Evolutionary conservation across 306 rosid species (phyloP).

Genomic region (Cicer cuneatum): DNA sequence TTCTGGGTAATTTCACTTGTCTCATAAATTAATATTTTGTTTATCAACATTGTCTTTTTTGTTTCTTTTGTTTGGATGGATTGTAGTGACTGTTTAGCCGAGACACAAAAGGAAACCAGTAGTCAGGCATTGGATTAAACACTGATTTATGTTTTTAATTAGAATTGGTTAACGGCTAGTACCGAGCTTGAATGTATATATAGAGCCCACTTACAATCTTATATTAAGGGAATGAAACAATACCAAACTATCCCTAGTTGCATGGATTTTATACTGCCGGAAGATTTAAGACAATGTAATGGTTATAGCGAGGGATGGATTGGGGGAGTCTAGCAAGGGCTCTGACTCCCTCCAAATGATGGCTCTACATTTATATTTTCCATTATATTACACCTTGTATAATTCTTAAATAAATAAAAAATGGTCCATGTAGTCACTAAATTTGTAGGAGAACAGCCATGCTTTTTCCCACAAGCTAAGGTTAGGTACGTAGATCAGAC

Average conservation of each 20-base stretch:
- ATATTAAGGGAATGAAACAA: conserved; percentile 16
- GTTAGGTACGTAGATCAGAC: conserved; percentile 1
- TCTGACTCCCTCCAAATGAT: neutral
- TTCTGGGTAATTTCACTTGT: conserved; percentile 77
- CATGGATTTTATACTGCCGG: conserved; percentile 29
- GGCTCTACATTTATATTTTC: conserved; percentile 9
- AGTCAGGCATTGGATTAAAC: conserved; percentile 29
- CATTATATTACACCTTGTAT: neutral
- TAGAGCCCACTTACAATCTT: conserved; percentile 22
- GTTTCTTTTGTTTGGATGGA: conserved; percentile 13
- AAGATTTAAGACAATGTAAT: conserved; percentile 7
- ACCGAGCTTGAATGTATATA: conserved; percentile 20
- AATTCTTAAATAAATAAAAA: neutral
- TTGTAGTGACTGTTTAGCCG: conserved; percentile 13
- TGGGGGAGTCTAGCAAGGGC: neutral
- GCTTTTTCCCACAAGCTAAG: neutral
- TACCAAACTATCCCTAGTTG: neutral
- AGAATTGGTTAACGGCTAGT: conserved; percentile 4
- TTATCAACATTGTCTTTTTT: neutral
- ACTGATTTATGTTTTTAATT: conserved; percentile 12
- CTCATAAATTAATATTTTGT: conserved; percentile 39
- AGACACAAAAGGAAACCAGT: conserved; percentile 3
- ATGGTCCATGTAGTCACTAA: neutral
- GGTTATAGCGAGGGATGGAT: conserved; percentile 2
- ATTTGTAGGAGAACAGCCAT: neutral